These are phyloP conservation scores for Boletus austroedulis DNA, from an alignment of 1,284 basidiomycete genomes.

Conservation along the genomic window DNA sequence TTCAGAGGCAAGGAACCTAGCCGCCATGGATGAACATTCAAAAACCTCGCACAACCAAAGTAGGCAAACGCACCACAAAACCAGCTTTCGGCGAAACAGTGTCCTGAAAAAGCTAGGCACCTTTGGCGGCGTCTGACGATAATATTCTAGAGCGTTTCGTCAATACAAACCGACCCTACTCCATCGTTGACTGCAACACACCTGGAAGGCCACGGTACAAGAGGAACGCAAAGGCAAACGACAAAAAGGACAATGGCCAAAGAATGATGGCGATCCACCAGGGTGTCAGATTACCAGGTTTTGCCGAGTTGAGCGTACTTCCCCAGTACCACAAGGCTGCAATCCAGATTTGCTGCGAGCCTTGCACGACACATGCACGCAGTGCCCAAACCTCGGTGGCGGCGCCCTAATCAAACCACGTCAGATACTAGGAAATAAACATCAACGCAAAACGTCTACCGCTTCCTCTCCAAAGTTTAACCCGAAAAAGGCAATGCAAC, in stretches of 20 bases:
- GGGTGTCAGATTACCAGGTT: constrained; percentile 52
- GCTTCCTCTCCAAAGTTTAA: constrained; percentile 96
- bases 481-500: constrained; percentile 88
- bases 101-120: constrained; percentile 89
- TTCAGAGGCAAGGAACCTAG: constrained; percentile 79
- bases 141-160: constrained; percentile 57
- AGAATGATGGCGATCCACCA: constrained; percentile 84
- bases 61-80: constrained; percentile 59
- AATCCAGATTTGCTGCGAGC: constrained; percentile 91
- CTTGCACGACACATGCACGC: constrained; percentile 87
- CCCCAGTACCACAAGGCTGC: constrained; percentile 96
- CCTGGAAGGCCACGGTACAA: constrained; percentile 84
- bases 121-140: constrained; percentile 86
- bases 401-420: constrained; percentile 57
- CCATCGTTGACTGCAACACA: constrained; percentile 34
- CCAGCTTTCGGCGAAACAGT: constrained; percentile 83
- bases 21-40: constrained; percentile 3
- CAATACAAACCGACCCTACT: neutral
- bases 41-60: neutral
- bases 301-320: constrained; percentile 62
- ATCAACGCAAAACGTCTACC: constrained; percentile 41
- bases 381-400: constrained; percentile 90
- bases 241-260: constrained; percentile 78
- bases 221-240: constrained; percentile 74
- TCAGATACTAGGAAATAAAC: constrained; percentile 7